Evolutionary conservation across 2,329 filamentous ascomycete species (phyloP), one percentile per base, ranked within the genome.

Genomic region (Emericellopsis atlantica): DNA sequence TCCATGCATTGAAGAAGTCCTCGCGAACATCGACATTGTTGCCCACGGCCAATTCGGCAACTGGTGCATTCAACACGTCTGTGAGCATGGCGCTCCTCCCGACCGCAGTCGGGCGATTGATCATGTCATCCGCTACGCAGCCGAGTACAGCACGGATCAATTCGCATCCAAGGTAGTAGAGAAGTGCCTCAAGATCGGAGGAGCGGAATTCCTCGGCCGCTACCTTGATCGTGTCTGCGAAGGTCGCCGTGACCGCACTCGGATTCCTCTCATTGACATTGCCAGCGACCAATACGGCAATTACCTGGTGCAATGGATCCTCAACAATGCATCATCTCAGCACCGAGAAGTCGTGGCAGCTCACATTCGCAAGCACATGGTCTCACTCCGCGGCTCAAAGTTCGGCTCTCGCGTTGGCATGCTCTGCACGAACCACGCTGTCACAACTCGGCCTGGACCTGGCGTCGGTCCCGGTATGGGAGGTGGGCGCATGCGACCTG

Each of bases 21-120:
- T 98, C 43, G 77, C 76, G 45, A 95, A 92, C 58, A 95, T 98
- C 52, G 88, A 98, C 62, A 84, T 95, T 46, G 88, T 98, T 54
- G 85, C 92, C 44, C 90, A 95, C 58, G 92, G 92, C 22, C 92
- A 98, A 58, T 98, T 98, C 57, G 92, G 92, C 42, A 98, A 98
- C 60, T 98, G 92, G 92, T 98, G 92, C 66, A 96, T 98, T 54
- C 92, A 98, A 65, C 92, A 98, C 63, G 88, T 98, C 52, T 98
- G 92, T 62, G 92, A 98, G 61, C 92, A 98, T 57, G 90, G 93
- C 39, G 83, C 83, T 43, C 84, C 89, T 26, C 80, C 82, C 33
- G 93, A 98, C 61, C 89, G 90, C 52, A 90, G 83, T 62, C 83
- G 89, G 50, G 92, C 93, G 36, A 82, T 95, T 54, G 90, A 98